Evolutionary conservation across 2,329 filamentous ascomycete genomes (phyloP).

Genomic region (Aspergillaceae sp.): DNA sequence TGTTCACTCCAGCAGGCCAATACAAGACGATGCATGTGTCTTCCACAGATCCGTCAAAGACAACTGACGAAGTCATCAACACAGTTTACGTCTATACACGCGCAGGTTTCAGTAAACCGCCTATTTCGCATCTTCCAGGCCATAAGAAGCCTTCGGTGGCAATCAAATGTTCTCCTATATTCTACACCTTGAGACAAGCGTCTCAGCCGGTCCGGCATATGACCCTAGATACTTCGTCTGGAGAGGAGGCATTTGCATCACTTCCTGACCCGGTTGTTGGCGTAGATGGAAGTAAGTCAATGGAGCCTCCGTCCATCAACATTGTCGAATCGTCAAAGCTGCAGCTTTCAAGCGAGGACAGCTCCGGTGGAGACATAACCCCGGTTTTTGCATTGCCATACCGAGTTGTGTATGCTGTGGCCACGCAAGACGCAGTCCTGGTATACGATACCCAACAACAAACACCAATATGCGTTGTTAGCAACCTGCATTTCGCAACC

Average conservation of each 20-base stretch:
- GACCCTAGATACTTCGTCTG: slow-evolving; percentile 85
- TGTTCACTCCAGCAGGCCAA: slow-evolving; percentile 91
- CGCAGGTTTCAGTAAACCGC: slow-evolving; percentile 92
- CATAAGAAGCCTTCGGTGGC: slow-evolving; percentile 98
- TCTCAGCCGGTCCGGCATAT: slow-evolving; percentile 71
- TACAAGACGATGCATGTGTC: slow-evolving; percentile 72
- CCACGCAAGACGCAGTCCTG: slow-evolving; percentile 88
- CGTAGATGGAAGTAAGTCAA: slow-evolving; percentile 43
- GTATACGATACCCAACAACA: slow-evolving; percentile 97
- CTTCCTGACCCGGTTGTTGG: slow-evolving; percentile 73
- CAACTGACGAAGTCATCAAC: slow-evolving; percentile 79
- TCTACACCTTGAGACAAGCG: slow-evolving; percentile 69
- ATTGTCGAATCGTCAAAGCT: slow-evolving; percentile 45
- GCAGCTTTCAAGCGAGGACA: slow-evolving; percentile 40
- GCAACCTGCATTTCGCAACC: slow-evolving; percentile 93
- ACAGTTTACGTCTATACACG: slow-evolving; percentile 98
- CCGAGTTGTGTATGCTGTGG: slow-evolving; percentile 91
- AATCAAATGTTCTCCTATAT: slow-evolving; percentile 83
- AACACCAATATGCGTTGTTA: slow-evolving; percentile 86
- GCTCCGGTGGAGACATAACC: slow-evolving; percentile 47
- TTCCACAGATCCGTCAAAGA: slow-evolving; percentile 59
- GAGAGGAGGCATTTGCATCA: slow-evolving; percentile 72
- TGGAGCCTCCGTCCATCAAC: slow-evolving; percentile 63
- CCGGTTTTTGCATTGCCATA: slow-evolving; percentile 77
- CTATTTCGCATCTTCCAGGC: slow-evolving; percentile 86